Percentiles rank a stretch among this genome's conserved stretches.
Evolutionary conservation across 805 yeast genomes (phyloP).

Genomic region (Candida schatavii): DNA sequence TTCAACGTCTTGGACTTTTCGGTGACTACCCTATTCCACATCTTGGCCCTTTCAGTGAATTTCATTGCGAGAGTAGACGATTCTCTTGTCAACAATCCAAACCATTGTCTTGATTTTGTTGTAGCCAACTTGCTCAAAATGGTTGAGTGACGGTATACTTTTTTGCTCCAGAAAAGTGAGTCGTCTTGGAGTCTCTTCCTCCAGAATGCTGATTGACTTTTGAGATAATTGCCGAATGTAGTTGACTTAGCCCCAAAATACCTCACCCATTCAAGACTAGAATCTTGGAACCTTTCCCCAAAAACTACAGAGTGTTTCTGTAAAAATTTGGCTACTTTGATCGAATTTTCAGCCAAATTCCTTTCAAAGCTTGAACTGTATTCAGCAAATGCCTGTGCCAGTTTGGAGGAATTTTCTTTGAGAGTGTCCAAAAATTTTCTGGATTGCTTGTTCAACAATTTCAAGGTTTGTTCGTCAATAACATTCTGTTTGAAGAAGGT

Average conservation of each 20-base stretch:
- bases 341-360: not conserved
- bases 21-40: too few relatives aligned
- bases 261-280: not conserved
- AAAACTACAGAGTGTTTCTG: not conserved
- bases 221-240: not conserved
- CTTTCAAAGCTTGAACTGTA: not conserved
- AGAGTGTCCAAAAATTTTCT: not conserved
- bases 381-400: not conserved
- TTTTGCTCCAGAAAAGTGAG: too few relatives aligned
- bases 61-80: too few relatives aligned
- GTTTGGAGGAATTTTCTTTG: not conserved
- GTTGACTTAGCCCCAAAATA: not conserved
- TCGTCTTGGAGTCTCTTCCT: too few relatives aligned
- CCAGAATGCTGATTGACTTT: too few relatives aligned
- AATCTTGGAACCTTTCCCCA: not conserved
- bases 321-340: not conserved
- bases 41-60: too few relatives aligned
- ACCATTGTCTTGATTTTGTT: too few relatives aligned
- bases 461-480: not conserved
- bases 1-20: too few relatives aligned
- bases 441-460: not conserved
- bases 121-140: too few relatives aligned
- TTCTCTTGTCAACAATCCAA: too few relatives aligned
- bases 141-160: too few relatives aligned
- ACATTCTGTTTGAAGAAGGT: not conserved